phyloP scores from a whole-genome alignment of 768 basidiomycete species.

The Suillus hirtellus region DNA sequence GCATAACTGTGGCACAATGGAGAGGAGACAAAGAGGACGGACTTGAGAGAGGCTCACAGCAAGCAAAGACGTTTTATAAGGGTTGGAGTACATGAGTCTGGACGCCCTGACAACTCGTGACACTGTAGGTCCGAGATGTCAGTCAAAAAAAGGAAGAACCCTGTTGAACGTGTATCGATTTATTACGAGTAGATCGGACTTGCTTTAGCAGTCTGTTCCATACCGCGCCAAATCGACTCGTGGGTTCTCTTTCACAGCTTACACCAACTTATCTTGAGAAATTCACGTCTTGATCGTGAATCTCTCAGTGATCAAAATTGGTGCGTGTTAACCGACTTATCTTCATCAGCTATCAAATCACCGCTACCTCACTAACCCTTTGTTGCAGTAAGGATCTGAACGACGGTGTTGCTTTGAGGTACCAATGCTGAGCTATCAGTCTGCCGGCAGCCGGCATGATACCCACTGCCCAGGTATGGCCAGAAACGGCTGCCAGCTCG shows the following conservation, averaged over 20 bases:
- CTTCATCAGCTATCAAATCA: not conserved
- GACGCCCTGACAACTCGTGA: not conserved
- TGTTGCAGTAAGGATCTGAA: not conserved
- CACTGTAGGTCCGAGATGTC: not conserved
- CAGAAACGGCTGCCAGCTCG: not conserved
- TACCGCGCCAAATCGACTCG: not conserved
- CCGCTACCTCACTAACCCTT: not conserved
- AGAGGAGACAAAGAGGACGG: not conserved
- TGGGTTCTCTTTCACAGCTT: not conserved
- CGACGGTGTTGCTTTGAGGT: not conserved
- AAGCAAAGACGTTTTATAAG: not conserved
- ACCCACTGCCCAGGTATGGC: not conserved
- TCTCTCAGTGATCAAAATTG: not conserved
- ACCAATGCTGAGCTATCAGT: not conserved
- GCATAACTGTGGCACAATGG: constrained; percentile 11
- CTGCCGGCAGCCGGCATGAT: not conserved
- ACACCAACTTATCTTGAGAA: not conserved
- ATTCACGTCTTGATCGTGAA: not conserved
- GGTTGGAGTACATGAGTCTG: not conserved
- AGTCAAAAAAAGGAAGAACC: not conserved
- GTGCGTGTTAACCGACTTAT: not conserved
- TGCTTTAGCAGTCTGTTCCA: not conserved
- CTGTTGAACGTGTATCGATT: not conserved
- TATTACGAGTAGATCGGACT: no score
- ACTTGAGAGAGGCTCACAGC: not conserved